Evolutionary conservation across 202 grass and related monocot genomes (phyloP), one percentile per base, ranked within the genome.

Genomic region (Alloteropsis angusta): DNA sequence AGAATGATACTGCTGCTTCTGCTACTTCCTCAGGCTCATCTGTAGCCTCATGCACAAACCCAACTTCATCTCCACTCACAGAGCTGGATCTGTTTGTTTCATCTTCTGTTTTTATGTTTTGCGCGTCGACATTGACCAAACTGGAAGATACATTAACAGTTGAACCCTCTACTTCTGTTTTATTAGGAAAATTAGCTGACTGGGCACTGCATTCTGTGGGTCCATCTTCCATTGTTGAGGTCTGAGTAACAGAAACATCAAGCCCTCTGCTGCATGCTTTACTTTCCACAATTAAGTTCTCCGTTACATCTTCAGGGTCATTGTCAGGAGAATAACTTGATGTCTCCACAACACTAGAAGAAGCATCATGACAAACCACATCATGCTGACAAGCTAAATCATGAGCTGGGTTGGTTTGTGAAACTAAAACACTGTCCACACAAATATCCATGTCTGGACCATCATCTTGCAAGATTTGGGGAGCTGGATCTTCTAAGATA

Each of bases 161-260:
- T 21, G 68, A 76, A 60, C 18, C 64, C 47, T 63, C 16, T 35
- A 26, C 21, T 61, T 85, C 48, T 38, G 64, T 65, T 58, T 62
- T 46, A 75, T 59, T 60, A 79, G 57, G 38, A 71, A 58, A 48
- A 60, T 71, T 78, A 73, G 23, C 17, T 30, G 45, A 54, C 38
- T 79, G 19, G 60, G 10, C 56, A 78, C 76, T 39, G 52, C 18
- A 57, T 53, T 63, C 54, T 47, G 17, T 30, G 54, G 68, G 47
- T 45, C 57, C 60, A 68, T 65, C 49, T 78, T 54, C 77, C 26
- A 46, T 61, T 39, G 42, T 77, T 61, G 80, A 48, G 71, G n/a
- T 44, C 68, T 79, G 74, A 82, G 48, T 76, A 37, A 78, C 56
- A 69, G 71, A 71, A 71, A 80, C 45, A 80, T 77, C 77, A 90